These are phyloP conservation scores for Fusarium aywerte DNA, from an alignment of 2,329 filamentous ascomycete species.

Conservation along the genomic window DNA sequence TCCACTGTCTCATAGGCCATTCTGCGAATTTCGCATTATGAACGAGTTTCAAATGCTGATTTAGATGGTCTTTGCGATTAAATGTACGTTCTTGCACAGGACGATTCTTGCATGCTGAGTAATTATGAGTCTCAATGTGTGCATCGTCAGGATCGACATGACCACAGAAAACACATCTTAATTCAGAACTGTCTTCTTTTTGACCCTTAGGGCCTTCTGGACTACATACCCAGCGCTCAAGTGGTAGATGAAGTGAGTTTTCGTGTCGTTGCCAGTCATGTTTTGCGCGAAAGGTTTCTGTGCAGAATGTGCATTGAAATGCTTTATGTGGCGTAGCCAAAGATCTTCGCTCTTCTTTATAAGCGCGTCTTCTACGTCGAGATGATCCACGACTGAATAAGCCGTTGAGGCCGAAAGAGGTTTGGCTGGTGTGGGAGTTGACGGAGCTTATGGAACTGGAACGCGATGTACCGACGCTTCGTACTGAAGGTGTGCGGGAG, in stretches of 20 bases:
- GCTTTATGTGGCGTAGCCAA: conserved; percentile 31
- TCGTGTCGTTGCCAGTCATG: conserved; percentile 63
- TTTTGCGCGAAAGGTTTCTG: conserved; percentile 57
- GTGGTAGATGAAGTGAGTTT: conserved; percentile 57
- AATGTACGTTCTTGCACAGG: conserved; percentile 56
- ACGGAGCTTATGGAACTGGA: conserved; percentile 39
- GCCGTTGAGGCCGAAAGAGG: conserved; percentile 28
- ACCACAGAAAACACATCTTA: conserved; percentile 54
- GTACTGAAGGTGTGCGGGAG: conserved; percentile 23
- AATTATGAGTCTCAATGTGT: conserved; percentile 53
- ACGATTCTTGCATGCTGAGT: conserved; percentile 62
- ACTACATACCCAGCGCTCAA: conserved; percentile 58
- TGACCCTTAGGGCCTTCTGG: conserved; percentile 50
- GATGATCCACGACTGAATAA: conserved; percentile 31
- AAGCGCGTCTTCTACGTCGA: conserved; percentile 28
- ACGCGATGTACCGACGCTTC: conserved; percentile 25
- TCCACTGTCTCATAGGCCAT: conserved; percentile 50
- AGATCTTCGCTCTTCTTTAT: conserved; percentile 31
- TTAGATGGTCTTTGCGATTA: conserved; percentile 56
- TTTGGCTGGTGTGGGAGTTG: conserved; percentile 30
- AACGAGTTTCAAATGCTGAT: conserved; percentile 55
- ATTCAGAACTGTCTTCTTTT: conserved; percentile 49
- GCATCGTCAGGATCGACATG: conserved; percentile 46
- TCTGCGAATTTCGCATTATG: conserved; percentile 54
- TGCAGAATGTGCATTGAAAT: conserved; percentile 59